A percentile compares a stretch with the other conserved stretches of the same genome.
phyloP scores from a whole-genome alignment of 1,139 yeast genomes.

The Eremothecium coryli region DNA sequence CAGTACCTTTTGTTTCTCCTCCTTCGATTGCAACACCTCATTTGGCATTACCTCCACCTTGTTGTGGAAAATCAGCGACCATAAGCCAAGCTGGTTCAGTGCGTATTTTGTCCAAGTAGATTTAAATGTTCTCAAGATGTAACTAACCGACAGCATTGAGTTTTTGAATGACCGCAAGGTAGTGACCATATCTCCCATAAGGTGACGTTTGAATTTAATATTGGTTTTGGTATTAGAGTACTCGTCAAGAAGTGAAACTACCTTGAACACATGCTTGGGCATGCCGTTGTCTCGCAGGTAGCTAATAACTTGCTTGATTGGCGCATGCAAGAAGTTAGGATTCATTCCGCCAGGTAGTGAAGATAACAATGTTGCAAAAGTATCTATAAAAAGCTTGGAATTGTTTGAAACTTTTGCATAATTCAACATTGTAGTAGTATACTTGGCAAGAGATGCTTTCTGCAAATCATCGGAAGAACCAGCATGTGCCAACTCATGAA shows the following conservation, averaged over 20 bases:
- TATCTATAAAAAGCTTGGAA: constrained; percentile 15
- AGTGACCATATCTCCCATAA: constrained; percentile 15
- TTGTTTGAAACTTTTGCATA: constrained; percentile 15
- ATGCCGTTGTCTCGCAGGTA: constrained; percentile 15
- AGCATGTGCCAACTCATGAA: constrained; percentile 6
- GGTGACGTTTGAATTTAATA: constrained; percentile 14
- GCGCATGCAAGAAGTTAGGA: constrained; percentile 12
- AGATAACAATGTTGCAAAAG: constrained; percentile 11
- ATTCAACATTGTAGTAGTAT: constrained; percentile 15
- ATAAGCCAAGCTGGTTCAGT: constrained; percentile 23
- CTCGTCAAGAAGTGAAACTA: constrained; percentile 12
- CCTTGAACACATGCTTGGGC: constrained; percentile 19
- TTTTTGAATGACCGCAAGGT: constrained; percentile 23
- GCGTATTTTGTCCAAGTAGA: constrained; percentile 11
- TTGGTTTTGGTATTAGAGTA: constrained; percentile 9
- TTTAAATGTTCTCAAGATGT: constrained; percentile 16
- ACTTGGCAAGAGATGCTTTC: constrained; percentile 12
- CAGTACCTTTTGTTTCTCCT: not conserved
- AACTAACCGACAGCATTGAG: constrained; percentile 20
- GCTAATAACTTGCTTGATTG: constrained; percentile 15
- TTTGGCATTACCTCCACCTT: constrained; percentile 2
- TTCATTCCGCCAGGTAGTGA: constrained; percentile 10
- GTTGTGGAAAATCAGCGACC: constrained; percentile 14
- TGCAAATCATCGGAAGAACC: constrained; percentile 6
- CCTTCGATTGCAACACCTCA: not conserved